A percentile compares a stretch with the other conserved stretches of the same genome.
Conservation (phyloP, 2,329 filamentous ascomycete species). For the Lachnellula suecica region DNA sequence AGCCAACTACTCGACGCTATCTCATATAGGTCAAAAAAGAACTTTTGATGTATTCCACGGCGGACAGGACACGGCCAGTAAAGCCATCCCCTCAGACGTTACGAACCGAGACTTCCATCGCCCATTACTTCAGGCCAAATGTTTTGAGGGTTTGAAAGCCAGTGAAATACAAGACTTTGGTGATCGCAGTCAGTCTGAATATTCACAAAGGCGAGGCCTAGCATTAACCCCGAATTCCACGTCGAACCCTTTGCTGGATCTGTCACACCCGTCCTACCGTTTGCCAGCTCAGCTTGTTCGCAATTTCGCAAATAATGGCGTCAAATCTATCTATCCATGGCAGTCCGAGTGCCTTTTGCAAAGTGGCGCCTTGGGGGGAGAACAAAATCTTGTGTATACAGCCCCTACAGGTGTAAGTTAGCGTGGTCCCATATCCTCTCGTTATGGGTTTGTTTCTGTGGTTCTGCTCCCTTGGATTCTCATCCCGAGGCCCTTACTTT, state of each 20-base stretch:
- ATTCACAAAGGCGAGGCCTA: conserved; percentile 54
- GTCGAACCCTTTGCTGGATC: conserved; percentile 54
- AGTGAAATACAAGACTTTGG: conserved; percentile 45
- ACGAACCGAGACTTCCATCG: conserved; percentile 20
- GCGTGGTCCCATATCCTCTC: background rate
- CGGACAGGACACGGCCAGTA: conserved; percentile 1
- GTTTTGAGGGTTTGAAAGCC: conserved; percentile 34
- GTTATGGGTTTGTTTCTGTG: background rate
- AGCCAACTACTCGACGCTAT: conserved; percentile 17
- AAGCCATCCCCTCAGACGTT: conserved; percentile 8
- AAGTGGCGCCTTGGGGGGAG: conserved; percentile 62
- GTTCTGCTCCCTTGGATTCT: too few species aligned
- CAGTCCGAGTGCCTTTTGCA: conserved; percentile 72
- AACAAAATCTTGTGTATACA: conserved; percentile 74
- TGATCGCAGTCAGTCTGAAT: conserved; percentile 42
- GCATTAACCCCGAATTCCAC: conserved; percentile 53
- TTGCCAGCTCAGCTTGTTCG: conserved; percentile 58
- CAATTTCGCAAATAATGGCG: conserved; percentile 67
- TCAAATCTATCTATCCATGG: conserved; percentile 75
- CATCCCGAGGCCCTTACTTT: too few species aligned
- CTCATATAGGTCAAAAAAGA: conserved; percentile 24
- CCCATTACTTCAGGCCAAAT: conserved; percentile 11
- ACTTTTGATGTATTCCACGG: conserved; percentile 17
- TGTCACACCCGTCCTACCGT: conserved; percentile 63
- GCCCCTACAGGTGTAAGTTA: conserved; percentile 62